Conservation (phyloP, 768 basidiomycete species). For the Saitozyma sp. region DNA sequence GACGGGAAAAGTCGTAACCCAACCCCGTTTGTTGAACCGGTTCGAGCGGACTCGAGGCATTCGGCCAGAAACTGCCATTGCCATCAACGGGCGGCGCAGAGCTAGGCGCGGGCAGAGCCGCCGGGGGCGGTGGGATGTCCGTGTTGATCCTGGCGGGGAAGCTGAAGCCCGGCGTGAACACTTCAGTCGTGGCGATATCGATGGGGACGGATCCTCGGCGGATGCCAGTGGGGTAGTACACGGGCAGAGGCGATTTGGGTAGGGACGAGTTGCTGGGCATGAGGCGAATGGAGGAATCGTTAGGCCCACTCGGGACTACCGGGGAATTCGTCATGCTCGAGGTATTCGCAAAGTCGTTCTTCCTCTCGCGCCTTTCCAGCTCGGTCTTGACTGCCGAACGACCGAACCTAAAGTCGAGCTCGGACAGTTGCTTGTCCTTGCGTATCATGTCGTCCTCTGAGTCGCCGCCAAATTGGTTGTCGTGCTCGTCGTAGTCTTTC, state of each 20-base stretch:
- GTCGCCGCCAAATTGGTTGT: neutral
- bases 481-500: neutral
- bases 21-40: neutral
- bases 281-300: constrained; percentile 4
- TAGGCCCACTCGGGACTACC: neutral
- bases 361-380: constrained; percentile 21
- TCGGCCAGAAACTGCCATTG: no score
- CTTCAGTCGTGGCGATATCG: constrained; percentile 10
- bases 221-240: neutral
- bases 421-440: constrained; percentile 29
- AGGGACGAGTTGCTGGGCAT: constrained; percentile 4
- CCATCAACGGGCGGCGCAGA: constrained; percentile 6
- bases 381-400: constrained; percentile 28
- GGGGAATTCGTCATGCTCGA: neutral
- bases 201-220: constrained; percentile 14
- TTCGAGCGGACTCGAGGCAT: constrained; percentile 3
- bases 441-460: constrained; percentile 19
- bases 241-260: neutral
- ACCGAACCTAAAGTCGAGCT: constrained; percentile 41
- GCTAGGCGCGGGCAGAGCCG: constrained; percentile 3
- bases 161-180: constrained; percentile 40
- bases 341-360: constrained; percentile 7
- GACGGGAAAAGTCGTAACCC: constrained; percentile 12
- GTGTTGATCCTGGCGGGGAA: constrained; percentile 26
- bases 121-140: constrained; percentile 5